Evolutionary conservation across 1,139 yeast species (phyloP).

Genomic region (Suhomyces kunorum): DNA sequence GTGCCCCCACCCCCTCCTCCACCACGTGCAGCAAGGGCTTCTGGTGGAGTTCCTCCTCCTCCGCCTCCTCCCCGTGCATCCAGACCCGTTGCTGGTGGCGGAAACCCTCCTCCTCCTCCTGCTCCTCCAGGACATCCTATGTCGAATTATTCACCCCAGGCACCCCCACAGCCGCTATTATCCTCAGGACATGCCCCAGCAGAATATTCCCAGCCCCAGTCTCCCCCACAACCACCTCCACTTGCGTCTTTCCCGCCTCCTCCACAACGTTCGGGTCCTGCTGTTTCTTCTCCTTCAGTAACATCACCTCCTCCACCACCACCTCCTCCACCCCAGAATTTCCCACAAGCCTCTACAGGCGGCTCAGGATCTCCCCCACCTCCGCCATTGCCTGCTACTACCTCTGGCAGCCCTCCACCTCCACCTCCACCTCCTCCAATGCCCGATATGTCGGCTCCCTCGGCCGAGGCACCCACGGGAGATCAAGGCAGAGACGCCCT

Average conservation of each 20-base stretch:
- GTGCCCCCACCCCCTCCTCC: slow-evolving; percentile 27
- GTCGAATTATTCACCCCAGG: slow-evolving; percentile 19
- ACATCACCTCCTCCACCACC: slow-evolving; percentile 23
- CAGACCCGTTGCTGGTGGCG: slow-evolving; percentile 29
- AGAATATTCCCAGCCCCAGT: background rate
- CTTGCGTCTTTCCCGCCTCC: slow-evolving; percentile 4
- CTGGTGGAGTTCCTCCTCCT: slow-evolving; percentile 22
- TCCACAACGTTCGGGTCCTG: slow-evolving; percentile 15
- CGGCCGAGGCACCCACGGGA: slow-evolving; percentile 30
- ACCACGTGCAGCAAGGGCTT: slow-evolving; percentile 23
- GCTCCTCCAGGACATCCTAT: slow-evolving; percentile 23
- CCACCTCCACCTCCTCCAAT: slow-evolving; percentile 33
- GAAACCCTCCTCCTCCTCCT: slow-evolving; percentile 14
- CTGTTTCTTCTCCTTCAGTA: slow-evolving; percentile 15
- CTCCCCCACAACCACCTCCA: background rate
- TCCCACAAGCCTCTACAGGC: slow-evolving; percentile 30
- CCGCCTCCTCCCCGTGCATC: slow-evolving; percentile 31
- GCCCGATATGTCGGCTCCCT: slow-evolving; percentile 6
- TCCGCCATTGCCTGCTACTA: slow-evolving; percentile 22
- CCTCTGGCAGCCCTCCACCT: slow-evolving; percentile 24
- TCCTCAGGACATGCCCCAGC: slow-evolving; percentile 1
- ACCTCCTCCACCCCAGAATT: slow-evolving; percentile 43
- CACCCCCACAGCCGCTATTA: slow-evolving; percentile 20
- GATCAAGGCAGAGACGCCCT: slow-evolving; percentile 77
- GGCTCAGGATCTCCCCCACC: slow-evolving; percentile 28